Percentiles rank a stretch among this genome's conserved stretches.
Evolutionary conservation across 2,329 filamentous ascomycete species (phyloP).

Genomic region (Sporothrix dimorphospora): DNA sequence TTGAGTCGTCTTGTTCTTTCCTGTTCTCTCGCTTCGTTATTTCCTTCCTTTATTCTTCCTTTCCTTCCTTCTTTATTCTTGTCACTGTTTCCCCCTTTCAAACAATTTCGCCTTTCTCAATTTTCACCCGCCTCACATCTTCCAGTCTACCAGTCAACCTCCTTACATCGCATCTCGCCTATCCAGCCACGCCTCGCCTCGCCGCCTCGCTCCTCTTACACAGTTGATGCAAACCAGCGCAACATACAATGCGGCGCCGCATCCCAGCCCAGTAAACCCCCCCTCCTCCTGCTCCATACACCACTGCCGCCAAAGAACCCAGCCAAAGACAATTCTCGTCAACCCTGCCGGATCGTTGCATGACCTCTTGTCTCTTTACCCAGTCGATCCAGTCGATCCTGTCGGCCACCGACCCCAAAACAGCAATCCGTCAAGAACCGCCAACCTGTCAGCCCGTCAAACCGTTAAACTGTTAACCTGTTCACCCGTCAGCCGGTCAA

Average conservation of each 20-base stretch:
- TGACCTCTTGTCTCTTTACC: constrained; percentile 10
- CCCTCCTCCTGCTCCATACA: neutral
- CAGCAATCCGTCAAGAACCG: neutral
- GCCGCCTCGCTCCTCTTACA: constrained; percentile 15
- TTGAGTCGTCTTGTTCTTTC: neutral
- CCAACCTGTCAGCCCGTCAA: neutral
- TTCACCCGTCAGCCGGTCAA: constrained; percentile 13
- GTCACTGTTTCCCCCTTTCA: neutral
- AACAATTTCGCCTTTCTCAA: neutral
- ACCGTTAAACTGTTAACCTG: constrained; percentile 6
- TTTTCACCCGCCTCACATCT: neutral
- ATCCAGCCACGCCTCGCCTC: constrained; percentile 15
- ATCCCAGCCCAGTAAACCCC: neutral
- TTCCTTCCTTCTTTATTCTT: neutral
- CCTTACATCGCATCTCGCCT: constrained; percentile 6
- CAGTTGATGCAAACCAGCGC: constrained; percentile 17
- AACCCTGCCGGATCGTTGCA: neutral
- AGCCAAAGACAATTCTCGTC: neutral
- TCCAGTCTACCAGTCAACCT: neutral
- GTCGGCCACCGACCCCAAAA: constrained; percentile 8
- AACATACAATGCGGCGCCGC: constrained; percentile 16
- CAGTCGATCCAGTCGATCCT: neutral
- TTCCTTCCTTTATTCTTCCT: neutral
- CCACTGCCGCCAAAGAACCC: constrained; percentile 1
- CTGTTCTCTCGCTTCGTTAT: neutral